Conservation (phyloP, 768 basidiomycete species). For the Pleurotus citrinopileatus region DNA sequence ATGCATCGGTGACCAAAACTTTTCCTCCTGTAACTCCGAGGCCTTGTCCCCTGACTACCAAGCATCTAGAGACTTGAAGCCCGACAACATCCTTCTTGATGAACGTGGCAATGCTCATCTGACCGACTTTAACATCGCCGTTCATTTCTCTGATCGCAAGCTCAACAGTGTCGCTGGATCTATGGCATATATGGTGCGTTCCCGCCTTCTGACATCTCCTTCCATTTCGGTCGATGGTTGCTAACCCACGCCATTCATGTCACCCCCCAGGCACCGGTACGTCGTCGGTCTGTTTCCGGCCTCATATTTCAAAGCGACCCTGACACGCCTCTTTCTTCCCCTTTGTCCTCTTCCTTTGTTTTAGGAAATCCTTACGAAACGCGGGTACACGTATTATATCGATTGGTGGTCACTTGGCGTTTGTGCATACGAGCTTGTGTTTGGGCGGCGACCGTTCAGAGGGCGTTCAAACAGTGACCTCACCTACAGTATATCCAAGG, state of each 20-base stretch:
- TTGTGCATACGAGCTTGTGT: constrained; percentile 88
- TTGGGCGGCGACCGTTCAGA: constrained; percentile 89
- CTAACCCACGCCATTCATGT: constrained; percentile 3
- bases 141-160: constrained; percentile 88
- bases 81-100: constrained; percentile 96
- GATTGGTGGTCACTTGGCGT: constrained; percentile 99
- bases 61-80: constrained; percentile 80
- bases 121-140: constrained; percentile 98
- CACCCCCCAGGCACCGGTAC: constrained; percentile 8
- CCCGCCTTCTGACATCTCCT: no score
- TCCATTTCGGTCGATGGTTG: not conserved
- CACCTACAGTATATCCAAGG: constrained; percentile 89
- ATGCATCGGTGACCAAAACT: constrained; percentile 79
- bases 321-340: constrained; percentile 4
- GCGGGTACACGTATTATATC: constrained; percentile 91
- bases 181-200: constrained; percentile 98
- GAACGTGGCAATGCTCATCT: constrained; percentile 94
- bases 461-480: constrained; percentile 92
- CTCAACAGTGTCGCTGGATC: constrained; percentile 93
- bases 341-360: constrained; percentile 11
- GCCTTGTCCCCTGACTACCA: constrained; percentile 17
- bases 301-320: not conserved
- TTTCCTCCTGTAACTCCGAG: constrained; percentile 15
- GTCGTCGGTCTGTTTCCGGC: not conserved
- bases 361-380: constrained; percentile 81